phyloP scores from a whole-genome alignment of 805 yeast genomes.

The Saccharomycopsis oosterbeekiorum region DNA sequence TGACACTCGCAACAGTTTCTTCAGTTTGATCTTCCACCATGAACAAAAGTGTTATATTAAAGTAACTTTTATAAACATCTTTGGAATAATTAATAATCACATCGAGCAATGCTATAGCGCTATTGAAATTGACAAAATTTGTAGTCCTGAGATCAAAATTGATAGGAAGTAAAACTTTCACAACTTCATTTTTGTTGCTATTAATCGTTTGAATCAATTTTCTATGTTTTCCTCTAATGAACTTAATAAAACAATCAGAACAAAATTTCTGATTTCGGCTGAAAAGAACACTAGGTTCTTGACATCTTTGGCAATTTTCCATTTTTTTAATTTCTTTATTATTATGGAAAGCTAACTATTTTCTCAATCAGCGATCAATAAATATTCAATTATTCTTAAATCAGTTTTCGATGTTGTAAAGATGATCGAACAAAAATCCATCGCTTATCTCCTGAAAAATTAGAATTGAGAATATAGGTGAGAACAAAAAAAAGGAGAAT shows the following conservation, averaged over 20 bases:
- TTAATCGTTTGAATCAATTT: conserved; percentile 35
- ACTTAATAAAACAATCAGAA: conserved; percentile 30
- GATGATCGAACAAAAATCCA: not conserved
- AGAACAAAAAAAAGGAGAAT: not conserved
- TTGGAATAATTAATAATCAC: conserved; percentile 30
- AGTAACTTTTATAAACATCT: conserved; percentile 25
- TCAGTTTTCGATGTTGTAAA: no score
- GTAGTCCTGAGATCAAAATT: conserved; percentile 26
- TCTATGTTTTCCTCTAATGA: conserved; percentile 36
- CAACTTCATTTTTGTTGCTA: conserved; percentile 30
- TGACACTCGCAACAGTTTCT: not conserved
- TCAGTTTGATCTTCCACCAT: not conserved
- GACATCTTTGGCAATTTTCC: conserved; percentile 25
- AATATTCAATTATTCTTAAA: no score
- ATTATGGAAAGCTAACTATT: not conserved
- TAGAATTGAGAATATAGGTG: not conserved
- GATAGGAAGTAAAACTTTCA: conserved; percentile 29
- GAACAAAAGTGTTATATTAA: conserved; percentile 11
- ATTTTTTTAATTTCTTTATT: not conserved
- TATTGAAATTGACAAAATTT: conserved; percentile 21
- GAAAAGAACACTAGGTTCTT: conserved; percentile 24
- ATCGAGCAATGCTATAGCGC: conserved; percentile 30
- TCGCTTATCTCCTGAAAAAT: not conserved
- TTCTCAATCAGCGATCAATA: no score
- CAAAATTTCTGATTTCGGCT: conserved; percentile 35